phyloP scores from a whole-genome alignment of 2,329 filamentous ascomycete genomes.

The Cladosporium sp. region DNA sequence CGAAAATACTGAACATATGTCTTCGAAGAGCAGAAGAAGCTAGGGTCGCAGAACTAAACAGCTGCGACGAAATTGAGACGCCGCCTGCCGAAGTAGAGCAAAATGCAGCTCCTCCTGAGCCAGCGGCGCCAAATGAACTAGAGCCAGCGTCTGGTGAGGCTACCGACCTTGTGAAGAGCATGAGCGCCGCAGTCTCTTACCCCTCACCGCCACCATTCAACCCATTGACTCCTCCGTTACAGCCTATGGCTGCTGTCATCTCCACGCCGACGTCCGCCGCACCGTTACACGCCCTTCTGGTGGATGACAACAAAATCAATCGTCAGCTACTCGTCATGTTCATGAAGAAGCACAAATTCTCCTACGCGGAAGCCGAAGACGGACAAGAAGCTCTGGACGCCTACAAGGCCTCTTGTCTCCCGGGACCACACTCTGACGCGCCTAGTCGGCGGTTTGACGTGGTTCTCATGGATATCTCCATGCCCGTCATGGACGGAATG shows the following conservation, averaged over 20 bases:
- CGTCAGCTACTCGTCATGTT: constrained; percentile 17
- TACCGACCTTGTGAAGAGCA: constrained; percentile 11
- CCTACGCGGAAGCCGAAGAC: constrained; percentile 34
- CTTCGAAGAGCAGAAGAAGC: constrained; percentile 22
- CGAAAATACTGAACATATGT: constrained; percentile 32
- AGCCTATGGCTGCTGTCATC: background rate
- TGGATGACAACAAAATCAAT: constrained; percentile 26
- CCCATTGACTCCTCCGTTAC: constrained; percentile 17
- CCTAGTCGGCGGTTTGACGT: constrained; percentile 32
- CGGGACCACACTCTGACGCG: background rate
- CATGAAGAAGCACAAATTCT: constrained; percentile 9
- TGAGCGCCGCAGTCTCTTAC: constrained; percentile 18
- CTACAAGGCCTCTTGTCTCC: constrained; percentile 32
- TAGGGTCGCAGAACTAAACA: background rate
- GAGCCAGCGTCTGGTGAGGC: background rate
- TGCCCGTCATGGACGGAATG: constrained; percentile 26
- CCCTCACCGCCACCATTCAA: constrained; percentile 17
- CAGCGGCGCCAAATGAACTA: background rate
- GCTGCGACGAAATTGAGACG: background rate
- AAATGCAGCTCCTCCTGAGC: background rate
- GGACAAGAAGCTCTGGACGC: constrained; percentile 47
- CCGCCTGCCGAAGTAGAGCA: background rate
- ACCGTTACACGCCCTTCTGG: constrained; percentile 16
- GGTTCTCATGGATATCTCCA: constrained; percentile 41
- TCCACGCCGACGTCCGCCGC: background rate